Percentiles rank a stretch among this genome's conserved stretches.
Conservation (phyloP, 2,329 filamentous ascomycete genomes). For the Penicillium sclerotigenum region DNA sequence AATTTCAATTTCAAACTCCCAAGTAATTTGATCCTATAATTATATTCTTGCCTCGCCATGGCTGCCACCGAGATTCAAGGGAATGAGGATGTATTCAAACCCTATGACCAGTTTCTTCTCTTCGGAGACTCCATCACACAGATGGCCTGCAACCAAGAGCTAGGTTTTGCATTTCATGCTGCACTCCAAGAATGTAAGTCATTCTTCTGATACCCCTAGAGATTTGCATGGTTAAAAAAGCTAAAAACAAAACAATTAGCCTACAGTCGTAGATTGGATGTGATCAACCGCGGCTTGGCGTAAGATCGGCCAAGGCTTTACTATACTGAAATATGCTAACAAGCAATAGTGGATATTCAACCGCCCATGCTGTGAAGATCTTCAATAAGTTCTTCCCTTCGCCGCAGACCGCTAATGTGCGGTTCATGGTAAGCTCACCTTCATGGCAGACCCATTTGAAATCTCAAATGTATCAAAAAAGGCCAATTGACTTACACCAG, state of each 20-base stretch:
- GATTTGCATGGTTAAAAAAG: constrained; percentile 1
- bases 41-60: not conserved
- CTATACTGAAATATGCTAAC: not conserved
- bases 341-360: constrained; percentile 69
- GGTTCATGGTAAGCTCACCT: constrained; percentile 40
- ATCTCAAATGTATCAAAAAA: not conserved
- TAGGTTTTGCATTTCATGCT: constrained; percentile 72
- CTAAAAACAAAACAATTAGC: constrained; percentile 47
- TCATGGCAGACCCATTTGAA: not conserved
- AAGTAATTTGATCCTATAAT: not conserved
- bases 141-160: constrained; percentile 56
- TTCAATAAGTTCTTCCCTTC: constrained; percentile 69
- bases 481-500: not conserved
- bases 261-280: constrained; percentile 73
- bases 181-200: constrained; percentile 65
- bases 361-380: constrained; percentile 66
- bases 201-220: not conserved
- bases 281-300: constrained; percentile 82
- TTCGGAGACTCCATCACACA: constrained; percentile 91
- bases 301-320: constrained; percentile 28
- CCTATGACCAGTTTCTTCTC: constrained; percentile 73
- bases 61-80: not conserved
- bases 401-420: constrained; percentile 51
- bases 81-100: constrained; percentile 23
- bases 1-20: not conserved